Conservation (phyloP, 139 green algal genomes). For the Marvania coccoides region DNA sequence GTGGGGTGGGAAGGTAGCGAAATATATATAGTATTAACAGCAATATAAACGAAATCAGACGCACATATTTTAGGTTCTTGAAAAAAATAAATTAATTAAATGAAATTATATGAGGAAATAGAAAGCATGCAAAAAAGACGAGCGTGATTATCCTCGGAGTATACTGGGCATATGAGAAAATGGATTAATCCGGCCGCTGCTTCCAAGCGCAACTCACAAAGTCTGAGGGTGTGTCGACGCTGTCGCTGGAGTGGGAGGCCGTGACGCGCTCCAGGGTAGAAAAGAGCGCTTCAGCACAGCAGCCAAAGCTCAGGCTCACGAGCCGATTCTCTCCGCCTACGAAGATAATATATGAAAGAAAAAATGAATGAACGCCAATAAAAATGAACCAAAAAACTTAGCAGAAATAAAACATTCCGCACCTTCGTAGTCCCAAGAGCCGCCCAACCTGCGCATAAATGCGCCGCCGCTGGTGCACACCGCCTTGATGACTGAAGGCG, state of each 20-base stretch:
- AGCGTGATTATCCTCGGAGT: too few species aligned
- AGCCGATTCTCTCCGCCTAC: slow-evolving; percentile 64
- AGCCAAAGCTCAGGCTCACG: slow-evolving; percentile 28
- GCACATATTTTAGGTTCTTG: slow-evolving; percentile 2
- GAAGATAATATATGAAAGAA: too few species aligned
- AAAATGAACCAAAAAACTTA: too few species aligned
- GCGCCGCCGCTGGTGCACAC: slow-evolving; percentile 29
- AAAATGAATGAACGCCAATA: too few species aligned
- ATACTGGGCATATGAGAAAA: too few species aligned
- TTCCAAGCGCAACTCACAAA: too few species aligned
- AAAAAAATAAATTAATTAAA: slow-evolving; percentile 5
- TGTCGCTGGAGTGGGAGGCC: too few species aligned
- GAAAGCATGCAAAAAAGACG: too few species aligned
- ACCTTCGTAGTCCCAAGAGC: slow-evolving; percentile 33
- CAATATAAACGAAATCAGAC: not conserved
- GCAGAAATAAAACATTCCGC: not conserved
- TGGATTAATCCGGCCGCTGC: too few species aligned
- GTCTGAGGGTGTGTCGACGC: too few species aligned
- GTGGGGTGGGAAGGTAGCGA: not conserved
- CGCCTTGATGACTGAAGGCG: slow-evolving; percentile 18
- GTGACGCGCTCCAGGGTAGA: slow-evolving; percentile 27
- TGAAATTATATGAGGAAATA: too few species aligned
- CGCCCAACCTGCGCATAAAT: slow-evolving; percentile 12
- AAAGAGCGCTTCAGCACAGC: slow-evolving; percentile 15
- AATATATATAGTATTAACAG: not conserved